Conservation (phyloP, 139 green algal genomes). For the Auxenochlorella pyrenoidosa region DNA sequence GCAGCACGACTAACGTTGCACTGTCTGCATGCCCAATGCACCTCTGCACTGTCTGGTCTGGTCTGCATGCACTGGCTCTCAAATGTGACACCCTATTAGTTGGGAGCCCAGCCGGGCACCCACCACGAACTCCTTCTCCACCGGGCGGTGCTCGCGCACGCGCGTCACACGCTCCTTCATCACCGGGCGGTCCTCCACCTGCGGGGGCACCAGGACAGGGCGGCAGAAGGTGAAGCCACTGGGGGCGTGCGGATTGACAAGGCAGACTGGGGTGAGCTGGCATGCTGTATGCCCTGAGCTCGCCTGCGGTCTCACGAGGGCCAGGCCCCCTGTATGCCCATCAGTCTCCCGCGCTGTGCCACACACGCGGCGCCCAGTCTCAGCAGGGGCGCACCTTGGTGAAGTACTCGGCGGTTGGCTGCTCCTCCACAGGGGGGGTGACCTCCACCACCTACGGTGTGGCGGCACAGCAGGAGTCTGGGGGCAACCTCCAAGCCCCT, state of each 20-base stretch:
- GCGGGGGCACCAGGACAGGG: neutral
- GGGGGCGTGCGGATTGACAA: neutral
- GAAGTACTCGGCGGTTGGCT: constrained; percentile 25
- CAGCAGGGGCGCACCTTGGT: neutral
- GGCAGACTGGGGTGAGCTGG: no score
- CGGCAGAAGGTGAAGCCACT: neutral
- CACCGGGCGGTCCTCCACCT: constrained; percentile 41
- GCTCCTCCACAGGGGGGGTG: constrained; percentile 11
- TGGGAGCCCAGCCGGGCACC: neutral
- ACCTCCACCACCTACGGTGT: constrained; percentile 35
- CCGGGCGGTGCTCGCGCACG: constrained; percentile 36
- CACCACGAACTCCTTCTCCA: constrained; percentile 50
- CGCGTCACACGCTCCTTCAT: constrained; percentile 46
- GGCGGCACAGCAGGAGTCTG: no score
- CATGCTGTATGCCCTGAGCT: neutral
- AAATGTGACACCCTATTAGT: no score
- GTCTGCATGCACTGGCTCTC: no score
- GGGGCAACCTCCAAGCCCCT: no score
- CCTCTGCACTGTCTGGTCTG: no score
- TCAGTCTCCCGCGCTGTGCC: no score
- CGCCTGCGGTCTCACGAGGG: no score
- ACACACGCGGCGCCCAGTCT: no score
- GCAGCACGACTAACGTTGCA: no score
- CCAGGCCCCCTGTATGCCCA: no score
- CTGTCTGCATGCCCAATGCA: no score